Evolutionary conservation across 2,329 filamentous ascomycete genomes (phyloP), one percentile per base, ranked within the genome.

Genomic region (Periconia macrospinosa): DNA sequence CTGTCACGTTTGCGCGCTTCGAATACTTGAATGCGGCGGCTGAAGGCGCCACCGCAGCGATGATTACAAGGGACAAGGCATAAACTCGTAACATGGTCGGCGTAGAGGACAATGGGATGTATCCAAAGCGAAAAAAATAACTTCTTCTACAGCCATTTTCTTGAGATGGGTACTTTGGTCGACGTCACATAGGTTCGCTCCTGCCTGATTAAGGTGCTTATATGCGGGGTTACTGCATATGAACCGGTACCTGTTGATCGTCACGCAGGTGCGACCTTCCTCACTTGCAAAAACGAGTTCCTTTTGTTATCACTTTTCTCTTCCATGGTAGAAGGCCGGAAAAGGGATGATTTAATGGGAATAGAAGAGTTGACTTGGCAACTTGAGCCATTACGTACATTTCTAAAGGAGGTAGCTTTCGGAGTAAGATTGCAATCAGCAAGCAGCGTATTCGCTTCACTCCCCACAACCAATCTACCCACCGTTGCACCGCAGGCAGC

Each of bases 171-270:
- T 37, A 41, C 10, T 17, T n/a, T 41, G n/a, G 15, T 30, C 46
- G 56, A 65, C 59, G 58, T 64, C 60, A 66, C 52, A 50, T 41
- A 20, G 43, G 42, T 43, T 45, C 14, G 53, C 54, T 61, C 63
- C 63, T 62, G 58, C 59, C 62, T 56, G 40, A 56, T 60, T 55
- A 52, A 65, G 59, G 44, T 47, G 17, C 27, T 59, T 57, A 46
- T 57, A 46, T 66, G 66, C 66, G 66, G 66, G 66, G 66, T 68
- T 58, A 49, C 54, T 13, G 18, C 19, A 48, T n/a, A n/a, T 47
- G 55, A 57, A 45, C n/a, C 49, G 46, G 51, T 58, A 50, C 54
- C 47, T 54, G 47, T 50, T 45, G 47, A 53, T 56, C 33, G 9
- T 53, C 23, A 30, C 23, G 11, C 14, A 44, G 5, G 23, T 15